Evolutionary conservation across 129 eudicot species (phyloP).

Genomic region (Dittrichia graveolens): DNA sequence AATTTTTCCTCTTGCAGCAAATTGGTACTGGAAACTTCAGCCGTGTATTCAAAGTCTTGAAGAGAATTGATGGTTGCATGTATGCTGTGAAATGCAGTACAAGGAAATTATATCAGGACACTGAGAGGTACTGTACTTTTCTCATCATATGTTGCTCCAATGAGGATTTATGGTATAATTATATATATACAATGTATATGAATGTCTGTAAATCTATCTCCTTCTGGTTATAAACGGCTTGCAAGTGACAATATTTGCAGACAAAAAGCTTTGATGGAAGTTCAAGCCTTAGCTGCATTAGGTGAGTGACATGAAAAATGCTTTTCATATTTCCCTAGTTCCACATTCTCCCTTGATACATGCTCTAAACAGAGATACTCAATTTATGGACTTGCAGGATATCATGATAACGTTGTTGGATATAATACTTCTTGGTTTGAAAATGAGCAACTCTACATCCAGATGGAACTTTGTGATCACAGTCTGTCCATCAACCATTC

Average conservation of each 20-base stretch:
- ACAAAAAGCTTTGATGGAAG: conserved; percentile 97
- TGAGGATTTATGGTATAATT: not conserved
- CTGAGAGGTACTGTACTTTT: conserved; percentile 57
- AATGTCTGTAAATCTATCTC: not conserved
- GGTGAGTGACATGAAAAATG: conserved; percentile 45
- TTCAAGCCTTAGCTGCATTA: conserved; percentile 91
- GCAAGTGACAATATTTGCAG: conserved; percentile 37
- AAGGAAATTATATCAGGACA: conserved; percentile 59
- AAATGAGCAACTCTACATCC: conserved; percentile 81
- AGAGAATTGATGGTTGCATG: conserved; percentile 91
- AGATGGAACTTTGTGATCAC: conserved; percentile 92
- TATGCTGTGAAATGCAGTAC: conserved; percentile 85
- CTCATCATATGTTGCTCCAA: conserved; percentile 8
- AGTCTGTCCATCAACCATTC: conserved; percentile 52
- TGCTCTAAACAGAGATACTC: not conserved
- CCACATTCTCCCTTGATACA: not conserved
- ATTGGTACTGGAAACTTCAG: conserved; percentile 93
- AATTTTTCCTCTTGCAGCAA: conserved; percentile 45
- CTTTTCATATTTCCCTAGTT: not conserved
- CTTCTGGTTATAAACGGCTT: not conserved
- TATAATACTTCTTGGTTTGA: conserved; percentile 93
- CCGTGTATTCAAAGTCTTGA: conserved; percentile 73
- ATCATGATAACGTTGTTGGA: conserved; percentile 80
- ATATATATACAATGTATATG: not conserved
- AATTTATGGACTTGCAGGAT: conserved; percentile 50